Percentiles rank a stretch among this genome's conserved stretches.
phyloP scores from a whole-genome alignment of 2,329 filamentous ascomycete genomes.

The Aschersonia sp. region DNA sequence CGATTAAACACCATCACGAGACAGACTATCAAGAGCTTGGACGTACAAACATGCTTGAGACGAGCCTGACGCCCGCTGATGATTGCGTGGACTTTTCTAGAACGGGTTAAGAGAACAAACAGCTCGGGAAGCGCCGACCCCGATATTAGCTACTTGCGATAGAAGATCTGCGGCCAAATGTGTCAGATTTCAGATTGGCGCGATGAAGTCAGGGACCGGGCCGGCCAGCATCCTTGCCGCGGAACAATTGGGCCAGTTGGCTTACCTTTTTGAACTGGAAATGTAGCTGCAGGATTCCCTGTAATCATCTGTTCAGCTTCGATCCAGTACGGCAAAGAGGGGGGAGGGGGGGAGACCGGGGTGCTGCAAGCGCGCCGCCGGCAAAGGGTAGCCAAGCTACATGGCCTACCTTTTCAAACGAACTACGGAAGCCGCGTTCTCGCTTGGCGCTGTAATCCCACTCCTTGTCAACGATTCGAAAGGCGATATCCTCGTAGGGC shows the following conservation, averaged over 20 bases:
- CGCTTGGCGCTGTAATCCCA: constrained; percentile 98
- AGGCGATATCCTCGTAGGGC: constrained; percentile 93
- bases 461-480: constrained; percentile 93
- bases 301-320: not conserved
- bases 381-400: constrained; percentile 1
- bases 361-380: no score
- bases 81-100: no score
- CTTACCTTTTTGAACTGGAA: constrained; percentile 95
- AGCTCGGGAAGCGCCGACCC: not conserved
- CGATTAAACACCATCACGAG: no score
- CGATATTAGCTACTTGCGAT: constrained; percentile 4
- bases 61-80: no score
- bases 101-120: not conserved
- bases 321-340: constrained; percentile 2
- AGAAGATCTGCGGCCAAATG: constrained; percentile 4
- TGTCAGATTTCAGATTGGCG: not conserved
- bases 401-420: constrained; percentile 79
- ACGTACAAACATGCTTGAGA: no score
- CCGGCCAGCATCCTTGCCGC: not conserved
- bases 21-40: no score
- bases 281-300: constrained; percentile 71
- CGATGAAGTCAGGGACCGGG: not conserved
- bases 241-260: not conserved
- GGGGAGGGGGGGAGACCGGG: constrained; percentile 5
- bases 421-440: constrained; percentile 89